Base-by-base conservation (phyloP, 345 rosid species). In the Eutrema yunnanense region DNA sequence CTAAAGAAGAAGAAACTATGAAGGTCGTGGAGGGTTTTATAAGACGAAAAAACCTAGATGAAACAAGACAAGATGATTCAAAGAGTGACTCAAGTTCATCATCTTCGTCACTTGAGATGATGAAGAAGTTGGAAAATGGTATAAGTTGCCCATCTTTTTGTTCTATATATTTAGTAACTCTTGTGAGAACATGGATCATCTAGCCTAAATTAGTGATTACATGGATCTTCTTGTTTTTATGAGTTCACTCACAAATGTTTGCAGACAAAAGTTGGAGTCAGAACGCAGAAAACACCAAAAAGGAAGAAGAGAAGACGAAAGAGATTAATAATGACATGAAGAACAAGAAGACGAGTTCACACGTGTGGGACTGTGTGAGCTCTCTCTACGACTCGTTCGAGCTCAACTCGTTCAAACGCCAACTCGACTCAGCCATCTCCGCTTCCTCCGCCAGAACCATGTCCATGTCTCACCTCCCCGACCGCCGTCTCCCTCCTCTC, bases 301-400 rank as follows among this genome's bases (percentile, higher is more conserved):
- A 67, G 42, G 43, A 56, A 76, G 67, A 75, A 19, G 73, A 50
- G 49, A 58, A 59, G 13, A 74, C 34, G 38, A 73, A 62, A 41
- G 44, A 62, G 19, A 43, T 22, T 22, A 22, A 32, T 13, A 53
- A 6, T 9, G 56, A 62, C 63, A 34, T 77, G 58, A 61, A 40
- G 32, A 67, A 61, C 49, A 78, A 56, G 53, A 79, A 51, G 58
- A 26, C 78, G 16, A 69, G 29, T 85, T 89, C 64, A 84, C 88
- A 87, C 58, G 83, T 88, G 8, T 90, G 96, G 96, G 98, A 92
- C 73, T 90, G 98, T 60, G 97, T 80, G 0, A 90, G 89, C 83
- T 16, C 85, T 6, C 93, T 90, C 7, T 93, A 90, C 52, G 98
- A 93, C 80, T 93, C 98, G 22, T 88, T 85, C 61, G 97, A 93